Percentiles rank a stretch among this genome's conserved stretches.
Evolutionary conservation across 108 stramenopile genomes (phyloP).

Genomic region (Skeletonema tropicum): DNA sequence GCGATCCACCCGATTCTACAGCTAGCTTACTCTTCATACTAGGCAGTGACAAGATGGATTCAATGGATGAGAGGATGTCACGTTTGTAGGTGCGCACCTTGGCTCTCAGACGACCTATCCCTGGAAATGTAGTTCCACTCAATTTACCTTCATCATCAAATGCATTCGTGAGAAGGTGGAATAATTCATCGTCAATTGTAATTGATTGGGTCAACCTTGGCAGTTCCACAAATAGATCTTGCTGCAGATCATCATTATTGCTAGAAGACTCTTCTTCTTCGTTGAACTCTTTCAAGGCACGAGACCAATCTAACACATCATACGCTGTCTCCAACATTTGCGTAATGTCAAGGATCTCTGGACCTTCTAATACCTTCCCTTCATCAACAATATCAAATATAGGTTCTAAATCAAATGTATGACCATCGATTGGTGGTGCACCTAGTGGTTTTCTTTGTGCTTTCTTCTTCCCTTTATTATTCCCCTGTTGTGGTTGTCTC

Average conservation of each 20-base stretch:
- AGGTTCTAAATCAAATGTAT: conserved; percentile 60
- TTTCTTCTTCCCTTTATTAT: conserved; percentile 46
- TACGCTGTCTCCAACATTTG: conserved; percentile 57
- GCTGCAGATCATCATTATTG: conserved; percentile 3
- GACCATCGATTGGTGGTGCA: conserved; percentile 51
- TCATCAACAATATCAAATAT: conserved; percentile 58
- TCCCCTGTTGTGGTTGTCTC: conserved; percentile 44
- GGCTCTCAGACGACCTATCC: conserved; percentile 63
- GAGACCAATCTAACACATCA: conserved; percentile 63
- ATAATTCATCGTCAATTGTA: conserved; percentile 59
- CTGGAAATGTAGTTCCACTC: conserved; percentile 71
- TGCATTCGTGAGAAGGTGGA: conserved; percentile 64
- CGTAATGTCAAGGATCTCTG: conserved; percentile 67
- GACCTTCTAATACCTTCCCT: conserved; percentile 67
- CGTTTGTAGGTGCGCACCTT: conserved; percentile 59
- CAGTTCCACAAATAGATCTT: conserved; percentile 54
- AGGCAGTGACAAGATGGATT: conserved; percentile 58
- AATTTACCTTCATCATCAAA: conserved; percentile 69
- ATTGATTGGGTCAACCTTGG: conserved; percentile 56
- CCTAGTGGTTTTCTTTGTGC: conserved; percentile 38
- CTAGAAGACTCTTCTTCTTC: conserved; percentile 12
- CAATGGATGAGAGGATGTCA: conserved; percentile 65
- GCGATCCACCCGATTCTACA: conserved; percentile 72
- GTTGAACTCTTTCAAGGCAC: conserved; percentile 41
- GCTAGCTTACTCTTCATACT: conserved; percentile 75